These are phyloP conservation scores for Ochromonas danica DNA, from an alignment of 108 stramenopile species.

Conservation along the genomic window DNA sequence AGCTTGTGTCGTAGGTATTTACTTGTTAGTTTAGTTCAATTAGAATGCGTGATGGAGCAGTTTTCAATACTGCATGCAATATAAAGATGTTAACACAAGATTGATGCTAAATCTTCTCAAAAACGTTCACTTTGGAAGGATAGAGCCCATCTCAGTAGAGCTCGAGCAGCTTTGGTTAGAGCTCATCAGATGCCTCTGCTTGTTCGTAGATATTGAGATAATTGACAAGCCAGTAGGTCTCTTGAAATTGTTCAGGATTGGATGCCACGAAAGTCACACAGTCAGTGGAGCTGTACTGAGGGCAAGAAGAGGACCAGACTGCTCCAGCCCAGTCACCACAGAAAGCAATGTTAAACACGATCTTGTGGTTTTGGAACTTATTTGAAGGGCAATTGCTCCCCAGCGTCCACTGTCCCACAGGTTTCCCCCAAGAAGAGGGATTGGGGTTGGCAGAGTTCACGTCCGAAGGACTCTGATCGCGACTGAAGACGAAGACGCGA, in stretches of 20 bases:
- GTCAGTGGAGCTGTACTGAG: no score
- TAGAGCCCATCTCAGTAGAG: no score
- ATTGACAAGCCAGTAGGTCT: conserved; percentile 22
- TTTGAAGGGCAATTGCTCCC: not conserved
- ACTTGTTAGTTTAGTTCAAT: no score
- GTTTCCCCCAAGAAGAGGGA: conserved; percentile 12
- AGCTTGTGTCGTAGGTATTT: no score
- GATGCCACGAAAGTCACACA: not conserved
- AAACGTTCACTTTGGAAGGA: no score
- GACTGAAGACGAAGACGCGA: not conserved
- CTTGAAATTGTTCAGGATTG: not conserved
- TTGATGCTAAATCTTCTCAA: no score
- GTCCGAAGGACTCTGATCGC: not conserved
- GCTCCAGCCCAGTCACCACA: conserved; percentile 28
- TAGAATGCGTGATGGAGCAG: no score
- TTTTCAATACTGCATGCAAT: no score
- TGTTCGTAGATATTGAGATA: not conserved
- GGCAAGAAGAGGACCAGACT: not conserved
- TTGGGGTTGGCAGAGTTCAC: not conserved
- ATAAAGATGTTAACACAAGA: no score
- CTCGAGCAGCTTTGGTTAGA: no score
- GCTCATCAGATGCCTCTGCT: no score
- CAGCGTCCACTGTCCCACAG: not conserved
- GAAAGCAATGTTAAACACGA: conserved; percentile 18
- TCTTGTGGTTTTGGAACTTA: conserved; percentile 1